phyloP scores from a whole-genome alignment of 2,329 filamentous ascomycete species.

The Aspergillus eucalypticola region DNA sequence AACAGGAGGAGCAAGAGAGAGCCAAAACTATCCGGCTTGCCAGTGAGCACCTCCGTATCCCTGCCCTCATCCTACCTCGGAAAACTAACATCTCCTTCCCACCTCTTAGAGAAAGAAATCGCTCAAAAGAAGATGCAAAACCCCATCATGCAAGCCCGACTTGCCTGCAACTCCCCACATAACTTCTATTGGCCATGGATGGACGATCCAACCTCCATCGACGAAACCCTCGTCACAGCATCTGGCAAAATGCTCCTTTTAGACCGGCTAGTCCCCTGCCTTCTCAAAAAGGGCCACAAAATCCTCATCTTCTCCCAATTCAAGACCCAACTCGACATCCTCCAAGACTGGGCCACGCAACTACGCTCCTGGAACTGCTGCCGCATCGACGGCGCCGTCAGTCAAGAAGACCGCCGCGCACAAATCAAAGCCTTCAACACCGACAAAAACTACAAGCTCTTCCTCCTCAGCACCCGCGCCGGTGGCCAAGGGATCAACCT shows the following conservation, averaged over 20 bases:
- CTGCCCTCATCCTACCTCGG: neutral
- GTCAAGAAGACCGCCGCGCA: constrained; percentile 68
- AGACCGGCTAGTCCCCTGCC: constrained; percentile 75
- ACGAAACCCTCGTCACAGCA: constrained; percentile 79
- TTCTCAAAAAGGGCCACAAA: constrained; percentile 78
- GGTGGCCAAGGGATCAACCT: constrained; percentile 96
- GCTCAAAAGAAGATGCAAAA: constrained; percentile 89
- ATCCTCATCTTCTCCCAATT: constrained; percentile 97
- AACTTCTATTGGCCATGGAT: constrained; percentile 96
- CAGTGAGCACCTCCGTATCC: constrained; percentile 53
- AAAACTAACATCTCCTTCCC: constrained; percentile 31
- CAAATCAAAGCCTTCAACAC: constrained; percentile 75
- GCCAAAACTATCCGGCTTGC: constrained; percentile 72
- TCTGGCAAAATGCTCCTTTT: constrained; percentile 96
- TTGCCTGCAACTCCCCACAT: constrained; percentile 91
- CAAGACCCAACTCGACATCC: constrained; percentile 86
- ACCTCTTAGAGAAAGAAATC: constrained; percentile 71
- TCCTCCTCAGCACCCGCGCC: constrained; percentile 84
- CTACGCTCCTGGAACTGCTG: constrained; percentile 79
- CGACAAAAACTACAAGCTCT: constrained; percentile 68
- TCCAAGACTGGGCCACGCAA: constrained; percentile 80
- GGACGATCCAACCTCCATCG: constrained; percentile 60
- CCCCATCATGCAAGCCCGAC: constrained; percentile 83
- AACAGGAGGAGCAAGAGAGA: constrained; percentile 64
- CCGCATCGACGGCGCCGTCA: constrained; percentile 85